Evolutionary conservation across 768 basidiomycete genomes (phyloP), one percentile per base, ranked within the genome.

Genomic region (Dacryopinax spathularia): DNA sequence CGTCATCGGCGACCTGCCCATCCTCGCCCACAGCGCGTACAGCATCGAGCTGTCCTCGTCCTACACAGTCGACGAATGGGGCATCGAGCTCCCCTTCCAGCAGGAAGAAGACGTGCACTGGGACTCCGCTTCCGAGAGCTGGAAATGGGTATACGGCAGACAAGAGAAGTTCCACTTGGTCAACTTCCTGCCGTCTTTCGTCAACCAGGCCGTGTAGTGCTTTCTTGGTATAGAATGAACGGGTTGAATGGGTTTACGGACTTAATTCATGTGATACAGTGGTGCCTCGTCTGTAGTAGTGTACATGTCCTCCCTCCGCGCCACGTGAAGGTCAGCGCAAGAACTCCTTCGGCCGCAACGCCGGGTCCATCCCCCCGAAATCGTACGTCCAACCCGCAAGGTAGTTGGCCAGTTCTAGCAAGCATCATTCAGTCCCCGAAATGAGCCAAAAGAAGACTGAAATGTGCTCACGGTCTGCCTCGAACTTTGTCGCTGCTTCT

Each of bases 311-410:
- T n/a, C 29, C 5, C 25, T 3, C 13, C 3, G 13, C 13, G 13
- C 20, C 60, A 63, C 33, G 43, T 34, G 60, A 64, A n/a, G 34
- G 61, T 72, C 75, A 88, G 5, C 48, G 48, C 74, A 88, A 70
- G 70, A 91, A 92, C 70, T 92, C 90, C 67, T 81, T 83, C 0
- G 90, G 90, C n/a, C 88, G 82, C 65, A 76, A 80, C 2, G 77
- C 70, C n/a, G 84, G 82, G 69, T 91, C 88, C n/a, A 89, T 88
- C 25, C 88, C 88, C 34, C 82, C 81, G 67, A 85, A 83, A 67
- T 92, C 90, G 70, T 89, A 92, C 4, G 92, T 88, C 65, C 92
- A 74, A 20, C 89, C 88, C 33, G 88, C 90, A 33, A 93, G 87
- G 64, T 85, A 86, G 74, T 85, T 86, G 4, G 91, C 91, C 60